Evolutionary conservation across 2,329 filamentous ascomycete species (phyloP).

Genomic region (Monosporascus sp.): DNA sequence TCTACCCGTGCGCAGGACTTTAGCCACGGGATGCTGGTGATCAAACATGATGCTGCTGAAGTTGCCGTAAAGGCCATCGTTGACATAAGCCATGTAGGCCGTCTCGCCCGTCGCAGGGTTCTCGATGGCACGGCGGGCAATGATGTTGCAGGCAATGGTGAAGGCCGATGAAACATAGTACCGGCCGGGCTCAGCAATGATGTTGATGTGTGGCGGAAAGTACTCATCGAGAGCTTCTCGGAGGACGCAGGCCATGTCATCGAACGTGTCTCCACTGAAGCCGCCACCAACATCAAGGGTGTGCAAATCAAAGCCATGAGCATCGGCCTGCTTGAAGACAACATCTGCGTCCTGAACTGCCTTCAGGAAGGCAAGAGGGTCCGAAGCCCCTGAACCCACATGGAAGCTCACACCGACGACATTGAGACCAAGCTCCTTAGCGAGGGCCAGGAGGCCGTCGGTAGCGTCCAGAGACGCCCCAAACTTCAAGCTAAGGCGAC

Average conservation of each 20-base stretch:
- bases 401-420: conserved; percentile 97
- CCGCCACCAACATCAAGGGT: conserved; percentile 93
- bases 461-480: conserved; percentile 84
- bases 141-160: conserved; percentile 91
- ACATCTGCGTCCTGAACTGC: conserved; percentile 82
- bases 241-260: conserved; percentile 79
- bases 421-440: conserved; percentile 76
- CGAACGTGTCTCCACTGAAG: conserved; percentile 86
- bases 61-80: conserved; percentile 96
- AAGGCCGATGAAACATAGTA: conserved; percentile 95
- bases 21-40: conserved; percentile 85
- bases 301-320: conserved; percentile 73
- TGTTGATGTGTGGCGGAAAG: conserved; percentile 73
- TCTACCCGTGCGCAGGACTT: conserved; percentile 63
- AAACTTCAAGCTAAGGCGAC: conserved; percentile 95
- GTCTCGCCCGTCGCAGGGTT: conserved; percentile 60
- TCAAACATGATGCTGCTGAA: conserved; percentile 99
- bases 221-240: conserved; percentile 76
- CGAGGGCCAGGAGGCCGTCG: conserved; percentile 69
- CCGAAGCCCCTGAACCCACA: conserved; percentile 91
- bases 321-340: conserved; percentile 80
- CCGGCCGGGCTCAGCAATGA: conserved; percentile 94
- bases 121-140: conserved; percentile 83
- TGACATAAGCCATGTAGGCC: conserved; percentile 95
- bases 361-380: conserved; percentile 85